Percentiles rank a stretch among this genome's conserved stretches.
These are phyloP conservation scores for Beauveria pseudobassiana DNA, from an alignment of 2,329 filamentous ascomycete genomes.

Conservation along the genomic window DNA sequence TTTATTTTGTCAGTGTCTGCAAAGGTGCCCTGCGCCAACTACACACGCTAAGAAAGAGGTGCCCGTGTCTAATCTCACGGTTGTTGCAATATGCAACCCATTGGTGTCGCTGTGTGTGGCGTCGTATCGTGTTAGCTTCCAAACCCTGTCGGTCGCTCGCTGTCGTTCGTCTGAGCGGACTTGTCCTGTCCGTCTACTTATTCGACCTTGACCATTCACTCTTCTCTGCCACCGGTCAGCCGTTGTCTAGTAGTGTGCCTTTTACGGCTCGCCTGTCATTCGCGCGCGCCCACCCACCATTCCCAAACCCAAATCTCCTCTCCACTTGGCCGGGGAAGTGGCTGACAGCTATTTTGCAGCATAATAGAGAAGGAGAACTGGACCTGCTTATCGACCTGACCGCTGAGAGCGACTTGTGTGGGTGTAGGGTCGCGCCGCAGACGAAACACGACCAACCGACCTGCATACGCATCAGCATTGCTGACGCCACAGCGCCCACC, in stretches of 20 bases:
- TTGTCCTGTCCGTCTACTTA: not conserved
- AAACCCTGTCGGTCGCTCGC: not conserved
- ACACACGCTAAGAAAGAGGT: not conserved
- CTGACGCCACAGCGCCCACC: not conserved
- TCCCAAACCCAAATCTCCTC: not conserved
- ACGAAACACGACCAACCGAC: not conserved
- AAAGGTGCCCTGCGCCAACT: not conserved
- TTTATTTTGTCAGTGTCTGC: not conserved
- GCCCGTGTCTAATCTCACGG: conserved; percentile 5
- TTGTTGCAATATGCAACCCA: not conserved
- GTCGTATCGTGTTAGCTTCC: not conserved
- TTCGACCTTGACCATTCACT: not conserved
- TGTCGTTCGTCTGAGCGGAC: not conserved
- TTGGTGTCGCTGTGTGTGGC: not conserved
- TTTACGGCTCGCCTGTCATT: not conserved
- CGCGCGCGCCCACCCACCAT: not conserved
- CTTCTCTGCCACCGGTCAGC: not conserved
- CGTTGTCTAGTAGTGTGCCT: not conserved
- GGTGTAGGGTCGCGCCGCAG: not conserved
- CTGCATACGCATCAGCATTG: not conserved
- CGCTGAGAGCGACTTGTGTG: conserved; percentile 8
- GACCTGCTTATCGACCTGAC: not conserved
- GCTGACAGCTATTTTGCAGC: not conserved
- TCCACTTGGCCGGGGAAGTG: conserved; percentile 3
- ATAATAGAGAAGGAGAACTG: not conserved